phyloP scores from a whole-genome alignment of 2,329 filamentous ascomycete species.

The Colletotrichum falcatum region DNA sequence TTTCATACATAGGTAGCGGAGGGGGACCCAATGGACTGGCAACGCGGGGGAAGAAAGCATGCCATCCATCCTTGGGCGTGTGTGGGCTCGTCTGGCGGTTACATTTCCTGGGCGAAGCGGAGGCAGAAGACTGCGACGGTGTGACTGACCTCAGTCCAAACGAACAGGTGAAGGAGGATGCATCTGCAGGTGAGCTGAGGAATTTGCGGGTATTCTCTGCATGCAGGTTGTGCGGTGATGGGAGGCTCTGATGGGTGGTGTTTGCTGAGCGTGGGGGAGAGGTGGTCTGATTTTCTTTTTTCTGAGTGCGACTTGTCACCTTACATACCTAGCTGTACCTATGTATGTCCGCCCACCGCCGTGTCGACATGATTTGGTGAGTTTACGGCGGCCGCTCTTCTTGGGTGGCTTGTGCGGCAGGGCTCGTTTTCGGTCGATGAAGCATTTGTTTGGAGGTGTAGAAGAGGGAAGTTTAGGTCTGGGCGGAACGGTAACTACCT shows the following conservation, averaged over 20 bases:
- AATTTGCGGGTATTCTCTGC: conserved; percentile 27
- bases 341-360: conserved; percentile 17
- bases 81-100: neutral
- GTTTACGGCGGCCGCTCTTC: conserved; percentile 13
- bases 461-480: too few species aligned
- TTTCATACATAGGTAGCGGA: neutral
- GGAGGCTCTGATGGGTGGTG: conserved; percentile 22
- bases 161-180: neutral
- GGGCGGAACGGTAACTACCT: too few species aligned
- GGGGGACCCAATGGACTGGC: conserved; percentile 27
- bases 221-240: conserved; percentile 1
- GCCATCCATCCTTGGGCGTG: conserved; percentile 5
- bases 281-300: conserved; percentile 40
- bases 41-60: conserved; percentile 17
- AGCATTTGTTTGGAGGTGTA: too few species aligned
- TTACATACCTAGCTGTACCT: too few species aligned
- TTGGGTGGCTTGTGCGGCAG: neutral
- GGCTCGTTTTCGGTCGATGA: conserved; percentile 1
- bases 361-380: conserved; percentile 6
- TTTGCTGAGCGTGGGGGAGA: conserved; percentile 25
- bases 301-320: conserved; percentile 34
- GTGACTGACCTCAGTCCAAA: neutral
- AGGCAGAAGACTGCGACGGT: conserved; percentile 8
- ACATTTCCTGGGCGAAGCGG: conserved; percentile 12
- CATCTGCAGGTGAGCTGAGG: conserved; percentile 36